Conservation (phyloP, 768 basidiomycete genomes). For the Leccinum broughii region DNA sequence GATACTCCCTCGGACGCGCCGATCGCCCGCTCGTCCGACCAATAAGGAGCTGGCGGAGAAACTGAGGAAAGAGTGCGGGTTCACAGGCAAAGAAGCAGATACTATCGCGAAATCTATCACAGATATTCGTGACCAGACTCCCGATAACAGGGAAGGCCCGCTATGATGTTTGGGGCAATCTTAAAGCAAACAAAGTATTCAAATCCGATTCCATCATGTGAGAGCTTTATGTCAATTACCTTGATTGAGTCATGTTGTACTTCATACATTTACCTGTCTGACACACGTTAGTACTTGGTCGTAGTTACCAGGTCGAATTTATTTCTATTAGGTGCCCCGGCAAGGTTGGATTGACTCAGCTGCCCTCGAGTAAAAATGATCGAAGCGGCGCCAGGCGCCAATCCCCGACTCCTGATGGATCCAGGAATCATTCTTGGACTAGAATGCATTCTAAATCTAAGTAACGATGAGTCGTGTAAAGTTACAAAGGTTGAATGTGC, state of each 20-base stretch:
- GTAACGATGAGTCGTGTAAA: too few relatives aligned
- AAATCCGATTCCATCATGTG: not conserved
- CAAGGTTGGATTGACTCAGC: too few relatives aligned
- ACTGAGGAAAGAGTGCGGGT: slow-evolving; percentile 17
- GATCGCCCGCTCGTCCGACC: slow-evolving; percentile 7
- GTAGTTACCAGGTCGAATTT: not conserved
- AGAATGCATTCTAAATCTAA: too few relatives aligned
- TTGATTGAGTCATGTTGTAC: not conserved
- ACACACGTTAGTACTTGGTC: not conserved
- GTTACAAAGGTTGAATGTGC: too few relatives aligned
- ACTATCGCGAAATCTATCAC: slow-evolving; percentile 21
- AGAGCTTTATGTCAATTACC: not conserved
- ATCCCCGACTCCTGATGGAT: too few relatives aligned
- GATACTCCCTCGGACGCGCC: slow-evolving; percentile 13
- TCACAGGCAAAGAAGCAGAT: slow-evolving; percentile 17
- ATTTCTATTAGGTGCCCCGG: too few relatives aligned
- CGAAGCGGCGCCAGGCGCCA: too few relatives aligned
- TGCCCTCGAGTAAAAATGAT: too few relatives aligned
- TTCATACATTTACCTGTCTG: not conserved
- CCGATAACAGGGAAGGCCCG: not conserved
- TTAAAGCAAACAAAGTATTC: not conserved
- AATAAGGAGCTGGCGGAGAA: slow-evolving; percentile 13
- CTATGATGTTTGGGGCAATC: not conserved
- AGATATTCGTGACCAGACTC: slow-evolving; percentile 3
- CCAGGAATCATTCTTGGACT: too few relatives aligned